phyloP scores from a whole-genome alignment of 2,329 filamentous ascomycete genomes.

The Epichloe elymi region DNA sequence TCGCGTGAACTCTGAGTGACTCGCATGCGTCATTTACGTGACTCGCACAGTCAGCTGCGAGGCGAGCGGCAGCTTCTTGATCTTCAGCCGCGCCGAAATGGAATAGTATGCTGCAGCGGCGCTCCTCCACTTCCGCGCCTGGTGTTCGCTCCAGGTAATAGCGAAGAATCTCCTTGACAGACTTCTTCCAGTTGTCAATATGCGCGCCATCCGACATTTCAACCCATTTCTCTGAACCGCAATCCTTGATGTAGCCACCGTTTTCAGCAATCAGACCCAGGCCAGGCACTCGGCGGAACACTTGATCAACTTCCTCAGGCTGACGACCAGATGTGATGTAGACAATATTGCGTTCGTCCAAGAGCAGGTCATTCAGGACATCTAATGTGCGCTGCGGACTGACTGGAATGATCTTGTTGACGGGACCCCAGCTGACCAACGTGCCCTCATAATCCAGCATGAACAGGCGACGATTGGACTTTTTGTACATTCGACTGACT shows the following conservation, averaged over 20 bases:
- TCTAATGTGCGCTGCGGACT: slow-evolving; percentile 75
- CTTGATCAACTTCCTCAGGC: slow-evolving; percentile 73
- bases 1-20: slow-evolving; percentile 68
- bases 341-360: slow-evolving; percentile 70
- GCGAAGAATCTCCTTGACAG: slow-evolving; percentile 67
- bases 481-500: slow-evolving; percentile 52
- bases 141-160: slow-evolving; percentile 88
- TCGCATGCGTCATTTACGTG: slow-evolving; percentile 93
- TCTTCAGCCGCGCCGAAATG: slow-evolving; percentile 79
- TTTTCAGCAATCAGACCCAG: slow-evolving; percentile 90
- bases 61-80: slow-evolving; percentile 57
- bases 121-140: slow-evolving; percentile 75
- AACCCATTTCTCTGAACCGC: slow-evolving; percentile 56
- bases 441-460: slow-evolving; percentile 92
- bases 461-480: slow-evolving; percentile 59
- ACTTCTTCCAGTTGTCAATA: slow-evolving; percentile 68
- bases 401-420: slow-evolving; percentile 71
- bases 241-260: slow-evolving; percentile 75
- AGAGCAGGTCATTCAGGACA: slow-evolving; percentile 66
- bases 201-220: slow-evolving; percentile 61
- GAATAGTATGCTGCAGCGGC: slow-evolving; percentile 84
- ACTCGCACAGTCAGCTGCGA: slow-evolving; percentile 79
- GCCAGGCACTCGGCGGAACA: slow-evolving; percentile 73
- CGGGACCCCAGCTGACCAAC: slow-evolving; percentile 73
- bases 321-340: slow-evolving; percentile 89